Conservation (phyloP, 2,329 filamentous ascomycete species). For the Zasmidium citrigriseum region DNA sequence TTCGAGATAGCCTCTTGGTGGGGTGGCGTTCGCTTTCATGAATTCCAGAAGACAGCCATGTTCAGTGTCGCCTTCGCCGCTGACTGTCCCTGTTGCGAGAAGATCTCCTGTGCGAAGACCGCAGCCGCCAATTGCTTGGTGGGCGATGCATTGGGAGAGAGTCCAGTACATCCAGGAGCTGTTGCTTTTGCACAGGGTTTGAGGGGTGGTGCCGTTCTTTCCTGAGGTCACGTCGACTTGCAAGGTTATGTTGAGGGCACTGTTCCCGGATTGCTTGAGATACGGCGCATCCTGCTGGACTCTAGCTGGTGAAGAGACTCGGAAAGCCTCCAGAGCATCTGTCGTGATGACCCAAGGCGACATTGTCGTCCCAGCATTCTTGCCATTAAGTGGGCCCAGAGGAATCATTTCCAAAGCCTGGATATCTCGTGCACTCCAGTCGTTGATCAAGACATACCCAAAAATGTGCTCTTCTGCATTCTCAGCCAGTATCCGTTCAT, state of each 20-base stretch:
- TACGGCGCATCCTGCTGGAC: constrained; percentile 22
- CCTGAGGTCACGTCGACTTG: constrained; percentile 22
- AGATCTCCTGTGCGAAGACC: constrained; percentile 44
- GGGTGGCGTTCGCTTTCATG: constrained; percentile 39
- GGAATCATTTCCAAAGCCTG: constrained; percentile 63
- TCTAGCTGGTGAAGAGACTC: constrained; percentile 22
- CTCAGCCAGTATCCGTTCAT: constrained; percentile 38
- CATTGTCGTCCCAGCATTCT: constrained; percentile 61
- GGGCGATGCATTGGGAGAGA: constrained; percentile 43
- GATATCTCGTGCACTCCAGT: constrained; percentile 65
- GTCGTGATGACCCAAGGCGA: constrained; percentile 63
- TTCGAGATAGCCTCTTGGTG: constrained; percentile 39
- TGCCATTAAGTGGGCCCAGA: constrained; percentile 62
- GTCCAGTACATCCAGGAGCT: constrained; percentile 46
- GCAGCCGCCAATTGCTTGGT: constrained; percentile 44
- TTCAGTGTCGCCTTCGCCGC: constrained; percentile 37
- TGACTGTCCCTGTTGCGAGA: constrained; percentile 45
- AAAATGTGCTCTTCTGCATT: constrained; percentile 59
- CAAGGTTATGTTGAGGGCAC: constrained; percentile 27
- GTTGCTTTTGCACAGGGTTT: constrained; percentile 28
- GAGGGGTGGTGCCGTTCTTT: constrained; percentile 2
- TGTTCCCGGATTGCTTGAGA: constrained; percentile 25
- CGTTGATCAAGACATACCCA: constrained; percentile 61
- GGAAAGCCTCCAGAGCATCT: constrained; percentile 51
- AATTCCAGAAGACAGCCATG: constrained; percentile 46